Evolutionary conservation across 129 eudicot genomes (phyloP).

Genomic region (Flaveria ramosissima): DNA sequence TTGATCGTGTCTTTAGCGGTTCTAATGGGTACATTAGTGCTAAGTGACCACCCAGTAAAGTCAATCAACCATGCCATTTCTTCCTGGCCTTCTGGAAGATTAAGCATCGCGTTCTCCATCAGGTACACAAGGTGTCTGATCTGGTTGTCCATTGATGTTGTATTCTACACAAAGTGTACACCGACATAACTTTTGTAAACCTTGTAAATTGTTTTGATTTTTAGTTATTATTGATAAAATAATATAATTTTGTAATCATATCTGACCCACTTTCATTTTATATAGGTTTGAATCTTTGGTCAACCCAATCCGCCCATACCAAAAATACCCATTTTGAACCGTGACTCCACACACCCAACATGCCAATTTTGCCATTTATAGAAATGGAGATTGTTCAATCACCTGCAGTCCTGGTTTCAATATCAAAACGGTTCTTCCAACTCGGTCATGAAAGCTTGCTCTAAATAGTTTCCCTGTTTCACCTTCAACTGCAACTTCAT

Average conservation of each 20-base stretch:
- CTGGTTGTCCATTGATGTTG: slow-evolving; percentile 69
- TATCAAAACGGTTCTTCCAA: slow-evolving; percentile 72
- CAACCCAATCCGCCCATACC: neutral
- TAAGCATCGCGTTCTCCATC: slow-evolving; percentile 83
- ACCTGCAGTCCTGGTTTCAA: slow-evolving; percentile 96
- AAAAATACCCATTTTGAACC: neutral
- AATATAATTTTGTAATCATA: neutral
- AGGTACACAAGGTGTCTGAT: slow-evolving; percentile 78
- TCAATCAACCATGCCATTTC: slow-evolving; percentile 93
- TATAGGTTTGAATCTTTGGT: neutral
- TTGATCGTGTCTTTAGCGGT: slow-evolving; percentile 75
- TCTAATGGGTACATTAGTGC: slow-evolving; percentile 63
- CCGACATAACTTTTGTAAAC: neutral
- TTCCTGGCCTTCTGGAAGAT: slow-evolving; percentile 88
- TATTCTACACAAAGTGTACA: slow-evolving; percentile 49
- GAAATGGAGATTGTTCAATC: slow-evolving; percentile 1
- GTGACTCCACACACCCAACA: neutral
- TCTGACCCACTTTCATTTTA: neutral
- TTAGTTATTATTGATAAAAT: neutral
- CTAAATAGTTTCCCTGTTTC: slow-evolving; percentile 80
- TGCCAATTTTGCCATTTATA: neutral
- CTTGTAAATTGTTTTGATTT: neutral
- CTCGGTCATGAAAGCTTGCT: slow-evolving; percentile 76
- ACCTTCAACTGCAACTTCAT: slow-evolving; percentile 85
- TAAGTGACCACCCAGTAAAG: slow-evolving; percentile 81